Base-by-base conservation (phyloP, 2,329 filamentous ascomycete genomes). In the Whalleya microplaca region DNA sequence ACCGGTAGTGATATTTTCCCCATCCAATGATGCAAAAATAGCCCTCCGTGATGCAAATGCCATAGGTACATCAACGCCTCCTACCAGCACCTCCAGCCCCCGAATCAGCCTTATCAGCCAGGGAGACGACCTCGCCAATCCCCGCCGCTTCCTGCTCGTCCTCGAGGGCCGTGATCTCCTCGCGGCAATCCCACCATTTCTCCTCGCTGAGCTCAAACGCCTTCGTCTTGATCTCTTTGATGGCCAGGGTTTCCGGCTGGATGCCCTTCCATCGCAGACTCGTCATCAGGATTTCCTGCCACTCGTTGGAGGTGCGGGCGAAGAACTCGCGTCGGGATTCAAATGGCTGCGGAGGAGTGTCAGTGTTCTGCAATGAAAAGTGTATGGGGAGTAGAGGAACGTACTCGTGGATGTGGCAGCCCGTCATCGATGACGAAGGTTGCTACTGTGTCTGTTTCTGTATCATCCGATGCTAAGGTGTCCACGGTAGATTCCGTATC, bases 131-230 rank as follows among this genome's bases (percentile, higher is more conserved):
- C 77, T 98, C 95, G 16, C 92, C 91, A 73, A 98, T 97, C 9
- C 95, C 93, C 32, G 92, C 91, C 47, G 90, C 93, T 75, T 97
- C 94, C 78, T 98, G 92, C 77, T 97, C 94, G 75, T 97, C 94
- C 75, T 99, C 95, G 69, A 98, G 75, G 6, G 86, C 89, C 51
- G 88, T 89, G 64, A 99, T 90, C 76, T 98, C 94, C 77, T 99
- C 95, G 66, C 95, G 84, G 71, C 89, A 92, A 79, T 97, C 95
- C 95, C 95, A 99, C 95, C 95, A 99, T 73, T 96, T 96, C 76
- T 93, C 90, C 75, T 99, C 95, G 41, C 93, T 93, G 62, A 92
- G 82, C 70, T 92, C 89, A 72, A 97, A 99, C 1, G 92, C 95
- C 71, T 86, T 87, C 68, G 93, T 89, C 73, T 96, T 92, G 68